Evolutionary conservation across 257 asterid species (phyloP).

Genomic region (Haberlea rhodopensis): DNA sequence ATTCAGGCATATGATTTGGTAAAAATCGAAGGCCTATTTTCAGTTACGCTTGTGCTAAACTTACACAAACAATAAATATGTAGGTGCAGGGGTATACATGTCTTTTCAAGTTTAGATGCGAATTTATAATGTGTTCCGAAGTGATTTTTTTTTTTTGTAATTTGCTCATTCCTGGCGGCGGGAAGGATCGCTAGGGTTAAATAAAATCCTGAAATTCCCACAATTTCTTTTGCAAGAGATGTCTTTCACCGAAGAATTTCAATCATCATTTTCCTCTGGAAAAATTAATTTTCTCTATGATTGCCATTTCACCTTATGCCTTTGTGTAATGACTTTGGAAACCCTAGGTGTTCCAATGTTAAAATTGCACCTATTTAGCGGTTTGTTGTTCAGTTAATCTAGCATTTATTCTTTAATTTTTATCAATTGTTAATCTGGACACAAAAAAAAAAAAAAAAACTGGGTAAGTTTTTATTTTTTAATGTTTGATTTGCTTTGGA

Average conservation of each 20-base stretch:
- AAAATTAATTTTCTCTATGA: not conserved
- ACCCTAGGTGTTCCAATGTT: conserved; percentile 27
- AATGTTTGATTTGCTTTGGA: not conserved
- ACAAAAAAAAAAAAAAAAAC: not conserved
- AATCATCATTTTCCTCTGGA: conserved; percentile 36
- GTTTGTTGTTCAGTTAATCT: not conserved
- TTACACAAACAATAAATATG: no score
- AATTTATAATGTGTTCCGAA: conserved; percentile 8
- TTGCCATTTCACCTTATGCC: conserved; percentile 2
- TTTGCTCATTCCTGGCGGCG: conserved; percentile 32
- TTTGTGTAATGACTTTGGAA: conserved; percentile 12
- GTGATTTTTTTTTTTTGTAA: no score
- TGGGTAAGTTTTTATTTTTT: not conserved
- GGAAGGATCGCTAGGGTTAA: conserved; percentile 39
- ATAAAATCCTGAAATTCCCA: conserved; percentile 17
- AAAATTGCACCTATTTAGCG: not conserved
- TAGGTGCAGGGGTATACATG: no score
- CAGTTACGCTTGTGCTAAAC: no score
- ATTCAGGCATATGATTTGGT: conserved; percentile 94
- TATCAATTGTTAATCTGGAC: not conserved
- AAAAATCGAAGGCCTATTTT: conserved; percentile 18
- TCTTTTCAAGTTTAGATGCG: no score
- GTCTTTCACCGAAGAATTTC: conserved; percentile 86
- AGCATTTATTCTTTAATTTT: not conserved
- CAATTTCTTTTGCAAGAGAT: conserved; percentile 25